Percentiles rank a stretch among this genome's conserved stretches.
phyloP scores from a whole-genome alignment of 352 stramenopile species.

The Globisporangium cylindrosporum region DNA sequence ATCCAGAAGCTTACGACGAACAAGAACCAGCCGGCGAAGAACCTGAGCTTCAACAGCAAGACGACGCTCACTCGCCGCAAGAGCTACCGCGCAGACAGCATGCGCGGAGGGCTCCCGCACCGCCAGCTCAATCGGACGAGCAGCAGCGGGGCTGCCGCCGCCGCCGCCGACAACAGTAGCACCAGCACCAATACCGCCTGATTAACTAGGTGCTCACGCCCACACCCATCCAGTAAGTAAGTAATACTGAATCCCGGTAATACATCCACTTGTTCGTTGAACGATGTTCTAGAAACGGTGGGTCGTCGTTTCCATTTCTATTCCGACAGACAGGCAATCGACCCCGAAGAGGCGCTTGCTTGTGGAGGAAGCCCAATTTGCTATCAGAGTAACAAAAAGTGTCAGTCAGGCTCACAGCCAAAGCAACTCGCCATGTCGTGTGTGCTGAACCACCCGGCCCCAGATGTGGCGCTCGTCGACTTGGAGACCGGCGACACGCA shows the following conservation, averaged over 20 bases:
- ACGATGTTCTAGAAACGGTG: background rate
- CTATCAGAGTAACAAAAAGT: background rate
- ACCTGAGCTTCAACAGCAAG: constrained; percentile 43
- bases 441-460: constrained; percentile 43
- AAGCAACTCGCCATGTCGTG: constrained; percentile 33
- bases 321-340: background rate
- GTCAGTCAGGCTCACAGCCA: background rate
- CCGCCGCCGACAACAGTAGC: constrained; percentile 3
- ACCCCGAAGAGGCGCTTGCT: background rate
- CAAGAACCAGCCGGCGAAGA: constrained; percentile 26
- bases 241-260: background rate
- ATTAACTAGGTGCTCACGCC: background rate
- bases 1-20: constrained; percentile 46
- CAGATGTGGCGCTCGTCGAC: constrained; percentile 47
- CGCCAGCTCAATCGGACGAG: constrained; percentile 26
- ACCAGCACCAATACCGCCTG: constrained; percentile 20
- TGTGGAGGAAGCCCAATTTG: background rate
- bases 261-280: background rate
- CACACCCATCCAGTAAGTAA: background rate
- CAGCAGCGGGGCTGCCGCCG: constrained; percentile 12
- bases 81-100: constrained; percentile 51
- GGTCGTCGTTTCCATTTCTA: constrained; percentile 1
- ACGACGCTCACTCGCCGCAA: constrained; percentile 38
- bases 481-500: constrained; percentile 44
- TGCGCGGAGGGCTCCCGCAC: constrained; percentile 32